Conservation (phyloP, 2,329 filamentous ascomycete species). For the Penicillium sp. region DNA sequence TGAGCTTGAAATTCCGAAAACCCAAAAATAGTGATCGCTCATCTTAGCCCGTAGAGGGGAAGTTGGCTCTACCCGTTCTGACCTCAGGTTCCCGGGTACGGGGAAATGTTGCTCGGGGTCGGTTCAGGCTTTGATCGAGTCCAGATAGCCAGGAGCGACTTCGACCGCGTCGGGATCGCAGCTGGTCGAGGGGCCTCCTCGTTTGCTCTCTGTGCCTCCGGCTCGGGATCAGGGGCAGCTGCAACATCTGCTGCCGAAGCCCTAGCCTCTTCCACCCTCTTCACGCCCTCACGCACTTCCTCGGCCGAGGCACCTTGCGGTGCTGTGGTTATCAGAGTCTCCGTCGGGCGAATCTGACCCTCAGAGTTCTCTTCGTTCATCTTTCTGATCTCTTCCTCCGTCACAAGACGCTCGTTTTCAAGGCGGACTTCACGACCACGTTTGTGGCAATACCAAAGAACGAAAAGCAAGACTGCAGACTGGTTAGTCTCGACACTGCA, state of each 20-base stretch:
- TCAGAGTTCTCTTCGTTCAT: constrained; percentile 43
- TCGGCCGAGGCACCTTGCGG: constrained; percentile 45
- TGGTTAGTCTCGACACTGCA: neutral
- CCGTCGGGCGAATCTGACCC: constrained; percentile 38
- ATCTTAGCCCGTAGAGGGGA: too few relatives aligned
- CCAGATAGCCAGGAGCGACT: constrained; percentile 38
- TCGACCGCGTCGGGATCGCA: constrained; percentile 34
- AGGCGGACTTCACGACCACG: constrained; percentile 84
- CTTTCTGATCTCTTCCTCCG: constrained; percentile 48
- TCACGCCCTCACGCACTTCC: constrained; percentile 46
- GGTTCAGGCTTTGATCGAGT: constrained; percentile 30
- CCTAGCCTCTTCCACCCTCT: constrained; percentile 43
- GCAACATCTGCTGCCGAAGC: constrained; percentile 28
- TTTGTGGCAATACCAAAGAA: constrained; percentile 98
- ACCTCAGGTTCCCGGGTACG: constrained; percentile 43
- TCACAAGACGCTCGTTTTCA: constrained; percentile 60
- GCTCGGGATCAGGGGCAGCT: constrained; percentile 15
- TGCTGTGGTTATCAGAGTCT: constrained; percentile 47
- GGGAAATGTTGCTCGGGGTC: constrained; percentile 31
- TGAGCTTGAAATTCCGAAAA: neutral
- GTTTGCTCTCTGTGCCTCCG: constrained; percentile 11
- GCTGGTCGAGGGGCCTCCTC: constrained; percentile 15
- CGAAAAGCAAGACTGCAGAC: constrained; percentile 77
- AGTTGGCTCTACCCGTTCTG: neutral
- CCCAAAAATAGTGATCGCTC: too few relatives aligned